These are phyloP conservation scores for Oxytropis ochrocephala DNA, from an alignment of 306 rosid genomes.

Conservation along the genomic window DNA sequence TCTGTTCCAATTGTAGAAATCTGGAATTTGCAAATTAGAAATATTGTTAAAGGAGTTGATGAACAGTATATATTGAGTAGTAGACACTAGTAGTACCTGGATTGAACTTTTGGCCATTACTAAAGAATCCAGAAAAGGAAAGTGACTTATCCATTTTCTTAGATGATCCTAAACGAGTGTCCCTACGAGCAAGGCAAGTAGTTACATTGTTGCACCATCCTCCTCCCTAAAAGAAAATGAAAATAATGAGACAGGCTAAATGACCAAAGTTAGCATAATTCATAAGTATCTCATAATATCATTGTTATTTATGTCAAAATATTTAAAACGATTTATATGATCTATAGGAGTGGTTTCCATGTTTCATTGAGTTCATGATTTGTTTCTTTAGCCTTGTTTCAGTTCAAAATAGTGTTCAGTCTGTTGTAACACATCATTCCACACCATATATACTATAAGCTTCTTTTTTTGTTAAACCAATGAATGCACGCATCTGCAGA, in stretches of 20 bases:
- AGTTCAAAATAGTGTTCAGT: background rate
- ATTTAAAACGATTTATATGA: background rate
- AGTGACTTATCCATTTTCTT: conserved; percentile 43
- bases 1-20: conserved; percentile 81
- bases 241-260: background rate
- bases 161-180: conserved; percentile 78
- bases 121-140: conserved; percentile 69
- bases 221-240: conserved; percentile 63
- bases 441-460: background rate
- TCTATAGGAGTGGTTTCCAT: background rate
- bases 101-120: conserved; percentile 44
- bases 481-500: too few species aligned
- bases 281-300: background rate
- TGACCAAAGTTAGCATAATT: background rate
- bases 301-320: background rate
- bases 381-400: background rate
- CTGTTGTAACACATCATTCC: background rate
- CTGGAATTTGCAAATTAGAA: conserved; percentile 27
- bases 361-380: background rate
- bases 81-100: conserved; percentile 64
- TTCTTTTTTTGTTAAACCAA: too few species aligned
- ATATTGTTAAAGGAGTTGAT: background rate
- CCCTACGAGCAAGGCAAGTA: conserved; percentile 56
- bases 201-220: conserved; percentile 89
- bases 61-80: background rate